Conservation (phyloP, 2,329 filamentous ascomycete species). For the Fusarium sambucinum region DNA sequence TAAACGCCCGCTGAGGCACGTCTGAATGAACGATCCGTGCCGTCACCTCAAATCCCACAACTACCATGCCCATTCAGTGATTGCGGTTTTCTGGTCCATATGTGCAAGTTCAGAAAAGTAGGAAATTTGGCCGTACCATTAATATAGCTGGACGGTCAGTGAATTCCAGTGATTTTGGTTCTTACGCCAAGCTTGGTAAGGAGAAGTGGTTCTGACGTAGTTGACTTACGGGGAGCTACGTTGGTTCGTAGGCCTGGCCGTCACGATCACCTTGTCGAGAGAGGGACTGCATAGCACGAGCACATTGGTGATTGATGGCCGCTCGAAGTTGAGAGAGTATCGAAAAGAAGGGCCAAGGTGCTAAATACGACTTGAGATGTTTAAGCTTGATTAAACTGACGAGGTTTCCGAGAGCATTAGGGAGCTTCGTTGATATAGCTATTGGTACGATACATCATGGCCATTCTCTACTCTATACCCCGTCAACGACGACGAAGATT, state of each 20-base stretch:
- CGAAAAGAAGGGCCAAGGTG: too few relatives aligned
- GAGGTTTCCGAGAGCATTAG: not conserved
- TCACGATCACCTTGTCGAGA: not conserved
- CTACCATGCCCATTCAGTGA: constrained; percentile 11
- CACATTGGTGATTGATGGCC: not conserved
- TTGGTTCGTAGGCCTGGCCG: not conserved
- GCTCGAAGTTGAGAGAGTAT: not conserved
- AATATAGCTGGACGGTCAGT: not conserved
- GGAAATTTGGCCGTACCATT: not conserved
- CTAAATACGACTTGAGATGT: too few relatives aligned
- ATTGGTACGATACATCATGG: not conserved
- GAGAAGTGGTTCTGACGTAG: not conserved
- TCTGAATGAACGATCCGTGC: constrained; percentile 27
- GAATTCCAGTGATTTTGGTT: not conserved
- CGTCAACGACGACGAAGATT: too few relatives aligned
- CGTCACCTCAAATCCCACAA: not conserved
- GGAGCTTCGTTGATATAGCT: not conserved
- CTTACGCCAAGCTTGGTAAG: not conserved
- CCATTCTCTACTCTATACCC: too few relatives aligned
- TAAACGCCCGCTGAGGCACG: constrained; percentile 25
- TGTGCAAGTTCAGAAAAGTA: not conserved
- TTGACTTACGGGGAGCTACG: not conserved
- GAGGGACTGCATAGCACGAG: not conserved
- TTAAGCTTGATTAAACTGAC: not conserved
- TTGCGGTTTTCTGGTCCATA: constrained; percentile 3